Conservation (phyloP, 345 rosid genomes). For the Eucalyptus dawsonii region DNA sequence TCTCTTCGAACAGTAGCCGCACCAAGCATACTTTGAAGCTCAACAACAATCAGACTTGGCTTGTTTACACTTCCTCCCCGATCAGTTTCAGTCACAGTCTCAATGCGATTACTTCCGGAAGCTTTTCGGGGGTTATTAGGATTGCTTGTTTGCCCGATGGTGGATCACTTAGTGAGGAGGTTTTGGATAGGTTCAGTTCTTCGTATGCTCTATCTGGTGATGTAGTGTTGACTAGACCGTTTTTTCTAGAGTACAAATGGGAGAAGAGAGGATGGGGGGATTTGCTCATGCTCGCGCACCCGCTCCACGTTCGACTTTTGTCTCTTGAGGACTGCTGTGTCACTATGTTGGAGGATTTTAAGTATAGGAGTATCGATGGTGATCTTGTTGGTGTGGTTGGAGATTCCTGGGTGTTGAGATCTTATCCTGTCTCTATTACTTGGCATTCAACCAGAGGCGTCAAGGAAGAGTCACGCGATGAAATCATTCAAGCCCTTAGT, state of each 20-base stretch:
- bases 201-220: not conserved
- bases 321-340: too few species aligned
- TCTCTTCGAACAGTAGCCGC: conserved; percentile 19
- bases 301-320: conserved; percentile 30
- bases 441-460: conserved; percentile 33
- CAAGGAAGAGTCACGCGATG: conserved; percentile 27
- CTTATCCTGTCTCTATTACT: too few species aligned
- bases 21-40: conserved; percentile 56
- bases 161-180: conserved; percentile 26
- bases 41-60: conserved; percentile 80
- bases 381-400: too few species aligned
- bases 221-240: too few species aligned
- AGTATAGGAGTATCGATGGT: too few species aligned
- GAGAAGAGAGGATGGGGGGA: too few species aligned
- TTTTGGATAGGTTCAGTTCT: conserved; percentile 73
- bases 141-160: conserved; percentile 34
- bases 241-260: too few species aligned
- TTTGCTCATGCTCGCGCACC: conserved; percentile 32
- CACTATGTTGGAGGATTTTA: too few species aligned
- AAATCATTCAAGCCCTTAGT: conserved; percentile 46
- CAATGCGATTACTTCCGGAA: conserved; percentile 29
- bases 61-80: conserved; percentile 63
- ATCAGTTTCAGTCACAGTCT: conserved; percentile 25
- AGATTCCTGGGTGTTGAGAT: too few species aligned
- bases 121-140: conserved; percentile 52